phyloP scores from a whole-genome alignment of 2,329 filamentous ascomycete genomes.

The Claviceps sp. region DNA sequence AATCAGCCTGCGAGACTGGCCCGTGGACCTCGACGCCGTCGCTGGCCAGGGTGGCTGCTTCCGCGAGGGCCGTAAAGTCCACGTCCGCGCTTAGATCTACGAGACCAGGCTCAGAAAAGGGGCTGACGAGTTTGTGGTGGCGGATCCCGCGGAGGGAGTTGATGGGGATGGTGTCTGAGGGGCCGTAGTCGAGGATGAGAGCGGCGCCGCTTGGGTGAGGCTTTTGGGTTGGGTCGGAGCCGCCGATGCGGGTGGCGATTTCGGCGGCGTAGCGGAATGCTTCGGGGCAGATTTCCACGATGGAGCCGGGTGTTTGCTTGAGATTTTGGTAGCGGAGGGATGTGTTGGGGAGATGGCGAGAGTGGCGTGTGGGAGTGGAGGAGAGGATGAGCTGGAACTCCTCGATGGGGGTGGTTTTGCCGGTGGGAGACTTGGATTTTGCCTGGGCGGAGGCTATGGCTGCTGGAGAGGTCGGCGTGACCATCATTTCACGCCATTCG shows the following conservation, averaged over 20 bases:
- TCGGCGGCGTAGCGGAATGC: slow-evolving; percentile 66
- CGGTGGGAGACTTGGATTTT: slow-evolving; percentile 32
- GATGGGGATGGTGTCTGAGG: slow-evolving; percentile 60
- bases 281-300: slow-evolving; percentile 86
- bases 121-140: slow-evolving; percentile 60
- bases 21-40: slow-evolving; percentile 83
- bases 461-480: slow-evolving; percentile 49
- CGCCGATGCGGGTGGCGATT: slow-evolving; percentile 76
- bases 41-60: slow-evolving; percentile 63
- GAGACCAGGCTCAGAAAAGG: slow-evolving; percentile 65
- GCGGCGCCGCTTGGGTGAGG: slow-evolving; percentile 63
- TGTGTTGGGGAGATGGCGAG: slow-evolving; percentile 69
- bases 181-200: slow-evolving; percentile 92
- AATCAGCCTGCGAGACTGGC: slow-evolving; percentile 72
- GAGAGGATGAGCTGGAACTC: slow-evolving; percentile 84
- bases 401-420: slow-evolving; percentile 34
- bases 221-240: slow-evolving; percentile 42
- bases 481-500: slow-evolving; percentile 75
- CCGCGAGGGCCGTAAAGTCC: slow-evolving; percentile 78
- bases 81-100: slow-evolving; percentile 90
- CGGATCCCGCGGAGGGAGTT: slow-evolving; percentile 88
- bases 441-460: slow-evolving; percentile 39
- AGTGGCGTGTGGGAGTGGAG: slow-evolving; percentile 63
- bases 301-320: slow-evolving; percentile 50
- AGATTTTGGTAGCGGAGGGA: slow-evolving; percentile 69